These are phyloP conservation scores for Coelastrella sp. DNA, from an alignment of 139 green algal genomes.

Conservation along the genomic window DNA sequence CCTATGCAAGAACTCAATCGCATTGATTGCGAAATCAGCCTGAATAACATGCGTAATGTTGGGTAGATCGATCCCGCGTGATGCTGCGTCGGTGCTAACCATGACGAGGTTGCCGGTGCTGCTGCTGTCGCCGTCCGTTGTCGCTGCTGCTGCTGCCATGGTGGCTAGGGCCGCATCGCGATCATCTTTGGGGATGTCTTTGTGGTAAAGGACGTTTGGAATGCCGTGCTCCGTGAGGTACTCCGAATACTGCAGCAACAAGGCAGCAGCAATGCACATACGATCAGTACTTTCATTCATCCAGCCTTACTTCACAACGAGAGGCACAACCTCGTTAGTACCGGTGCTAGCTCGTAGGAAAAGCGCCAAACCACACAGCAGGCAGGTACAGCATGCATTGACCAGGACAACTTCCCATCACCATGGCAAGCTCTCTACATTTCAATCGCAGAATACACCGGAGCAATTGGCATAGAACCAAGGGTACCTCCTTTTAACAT, in stretches of 20 bases:
- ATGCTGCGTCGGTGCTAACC: constrained; percentile 95
- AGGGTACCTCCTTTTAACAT: too few relatives aligned
- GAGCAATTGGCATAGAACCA: too few relatives aligned
- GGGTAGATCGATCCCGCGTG: constrained; percentile 92
- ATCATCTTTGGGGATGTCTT: constrained; percentile 65
- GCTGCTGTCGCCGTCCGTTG: not conserved
- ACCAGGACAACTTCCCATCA: too few relatives aligned
- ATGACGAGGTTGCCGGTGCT: constrained; percentile 68
- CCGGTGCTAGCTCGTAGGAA: not conserved
- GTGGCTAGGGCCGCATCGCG: constrained; percentile 59
- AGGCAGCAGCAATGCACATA: not conserved
- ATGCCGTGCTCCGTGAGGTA: constrained; percentile 44
- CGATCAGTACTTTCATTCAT: not conserved
- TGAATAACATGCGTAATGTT: constrained; percentile 88
- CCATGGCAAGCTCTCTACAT: too few relatives aligned
- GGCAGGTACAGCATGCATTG: too few relatives aligned
- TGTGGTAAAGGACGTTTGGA: constrained; percentile 62
- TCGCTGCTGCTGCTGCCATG: constrained; percentile 30
- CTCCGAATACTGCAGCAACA: constrained; percentile 40
- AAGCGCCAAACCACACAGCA: not conserved
- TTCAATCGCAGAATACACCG: too few relatives aligned
- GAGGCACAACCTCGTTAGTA: not conserved
- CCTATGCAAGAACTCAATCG: constrained; percentile 96
- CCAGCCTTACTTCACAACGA: not conserved
- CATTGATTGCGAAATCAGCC: constrained; percentile 92